Evolutionary conservation across 139 green algal species (phyloP).

Genomic region (Chlamydomonas sphaeroides): DNA sequence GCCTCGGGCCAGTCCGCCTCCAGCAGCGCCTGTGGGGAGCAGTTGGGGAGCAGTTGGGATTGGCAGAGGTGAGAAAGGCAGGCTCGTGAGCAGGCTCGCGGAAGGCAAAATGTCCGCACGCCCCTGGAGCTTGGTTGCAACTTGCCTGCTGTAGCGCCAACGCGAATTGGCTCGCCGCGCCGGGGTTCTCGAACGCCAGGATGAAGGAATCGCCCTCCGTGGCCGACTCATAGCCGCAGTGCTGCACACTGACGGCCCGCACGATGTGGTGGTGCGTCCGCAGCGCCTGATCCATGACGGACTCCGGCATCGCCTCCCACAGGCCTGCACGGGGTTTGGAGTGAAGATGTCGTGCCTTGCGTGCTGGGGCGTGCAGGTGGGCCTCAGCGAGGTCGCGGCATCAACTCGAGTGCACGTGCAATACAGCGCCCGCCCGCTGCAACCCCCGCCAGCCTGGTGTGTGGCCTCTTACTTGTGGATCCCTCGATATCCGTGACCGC

Average conservation of each 20-base stretch:
- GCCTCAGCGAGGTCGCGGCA: too few species aligned
- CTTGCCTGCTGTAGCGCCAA: not conserved
- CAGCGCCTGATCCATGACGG: not conserved
- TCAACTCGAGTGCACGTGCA: too few species aligned
- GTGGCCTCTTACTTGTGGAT: too few species aligned
- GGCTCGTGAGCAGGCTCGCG: too few species aligned
- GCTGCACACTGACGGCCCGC: not conserved
- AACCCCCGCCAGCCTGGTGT: too few species aligned
- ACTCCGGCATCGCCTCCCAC: not conserved
- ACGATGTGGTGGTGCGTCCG: not conserved
- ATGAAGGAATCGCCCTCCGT: not conserved
- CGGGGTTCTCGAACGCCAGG: not conserved
- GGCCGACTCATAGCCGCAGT: not conserved
- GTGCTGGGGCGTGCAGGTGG: too few species aligned
- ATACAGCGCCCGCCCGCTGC: too few species aligned
- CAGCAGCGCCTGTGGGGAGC: slow-evolving; percentile 3
- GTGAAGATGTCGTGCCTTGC: too few species aligned
- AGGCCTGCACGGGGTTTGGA: not conserved
- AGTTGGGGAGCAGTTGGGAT: too few species aligned
- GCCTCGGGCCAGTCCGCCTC: not conserved
- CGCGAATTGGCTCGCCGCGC: slow-evolving; percentile 1
- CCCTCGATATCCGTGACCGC: slow-evolving; percentile 12
- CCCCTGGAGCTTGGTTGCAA: too few species aligned
- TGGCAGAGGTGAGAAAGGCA: too few species aligned
- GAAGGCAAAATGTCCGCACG: too few species aligned